Evolutionary conservation across 106 monocot genomes (phyloP), one percentile per base, ranked within the genome.

Genomic region (Narthecium ossifragum): DNA sequence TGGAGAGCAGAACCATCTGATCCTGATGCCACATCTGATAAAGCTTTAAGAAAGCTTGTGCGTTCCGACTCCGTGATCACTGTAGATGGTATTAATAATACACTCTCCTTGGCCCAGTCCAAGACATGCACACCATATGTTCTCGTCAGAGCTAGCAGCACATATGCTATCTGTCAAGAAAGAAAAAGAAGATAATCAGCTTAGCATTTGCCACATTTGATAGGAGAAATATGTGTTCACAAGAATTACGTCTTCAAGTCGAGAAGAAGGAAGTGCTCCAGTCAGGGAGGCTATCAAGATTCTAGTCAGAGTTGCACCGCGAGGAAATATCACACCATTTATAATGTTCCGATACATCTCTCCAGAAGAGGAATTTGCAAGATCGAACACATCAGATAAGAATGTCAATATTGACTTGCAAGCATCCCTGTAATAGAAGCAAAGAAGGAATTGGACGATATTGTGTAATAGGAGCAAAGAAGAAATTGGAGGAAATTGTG

Each of bases 331-430:
- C 11, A 79, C 63, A 63, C 33, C 48, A 43, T 96, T 72, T 55
- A 90, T 74, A 20, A 78, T 63, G 20, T 69, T 38, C 18, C 65
- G 78, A 53, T 90, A 86, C 57, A 78, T 86, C 14, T 75, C 74
- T 60, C 90, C 94, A 33, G 61, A 47, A 31, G 84, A 67, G 50
- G 67, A 81, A 57, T 83, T 96, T 51, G 75, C 70, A 45, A 90
- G 86, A 70, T 96, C 90, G 66, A 90, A 66, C 25, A 87, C 66
- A 31, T 96, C 96, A 8, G 90, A 81, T 53, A 96, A 57, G 80
- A 96, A 96, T 11, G 83, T 78, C 78, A 96, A 74, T 63, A 96
- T 90, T 0, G 96, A 96, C 61, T 84, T 96, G 78, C 90, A 86
- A 28, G 96, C 96, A 47, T 96, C 96, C 68, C 94, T 94, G 77